Conservation (phyloP, 2,329 filamentous ascomycete genomes). For the Talaromyces albobiverticillius region DNA sequence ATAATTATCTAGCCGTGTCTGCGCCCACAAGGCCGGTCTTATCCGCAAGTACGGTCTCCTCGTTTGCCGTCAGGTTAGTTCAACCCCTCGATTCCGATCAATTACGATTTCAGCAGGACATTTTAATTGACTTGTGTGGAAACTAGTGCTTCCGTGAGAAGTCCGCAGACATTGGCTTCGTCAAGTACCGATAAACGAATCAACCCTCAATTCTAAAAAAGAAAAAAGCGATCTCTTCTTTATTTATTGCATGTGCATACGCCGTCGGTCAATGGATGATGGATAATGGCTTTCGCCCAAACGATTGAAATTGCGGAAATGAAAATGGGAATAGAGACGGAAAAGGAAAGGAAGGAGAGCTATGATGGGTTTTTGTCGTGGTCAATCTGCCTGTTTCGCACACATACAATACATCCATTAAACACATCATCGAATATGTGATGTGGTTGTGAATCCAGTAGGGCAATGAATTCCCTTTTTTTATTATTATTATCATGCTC, state of each 20-base stretch:
- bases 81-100: not conserved
- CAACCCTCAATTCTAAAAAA: not conserved
- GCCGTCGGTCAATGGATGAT: not conserved
- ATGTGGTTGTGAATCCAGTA: constrained; percentile 5
- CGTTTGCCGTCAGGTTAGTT: constrained; percentile 30
- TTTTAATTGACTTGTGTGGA: not conserved
- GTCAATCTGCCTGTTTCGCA: not conserved
- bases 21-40: constrained; percentile 96
- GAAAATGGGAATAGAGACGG: not conserved
- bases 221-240: not conserved
- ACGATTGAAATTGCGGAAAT: not conserved
- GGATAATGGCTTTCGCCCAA: not conserved
- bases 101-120: not conserved
- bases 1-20: constrained; percentile 61
- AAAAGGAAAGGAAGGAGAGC: no score
- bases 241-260: not conserved
- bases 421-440: no score
- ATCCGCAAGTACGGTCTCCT: constrained; percentile 99
- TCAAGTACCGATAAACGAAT: constrained; percentile 45
- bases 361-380: not conserved
- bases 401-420: not conserved
- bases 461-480: not conserved
- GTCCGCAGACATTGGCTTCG: constrained; percentile 65
- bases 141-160: constrained; percentile 67
- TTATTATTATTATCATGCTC: not conserved